A percentile compares a stretch with the other conserved stretches of the same genome.
Conservation (phyloP, 2,329 filamentous ascomycete species). For the Apiospora sp. region DNA sequence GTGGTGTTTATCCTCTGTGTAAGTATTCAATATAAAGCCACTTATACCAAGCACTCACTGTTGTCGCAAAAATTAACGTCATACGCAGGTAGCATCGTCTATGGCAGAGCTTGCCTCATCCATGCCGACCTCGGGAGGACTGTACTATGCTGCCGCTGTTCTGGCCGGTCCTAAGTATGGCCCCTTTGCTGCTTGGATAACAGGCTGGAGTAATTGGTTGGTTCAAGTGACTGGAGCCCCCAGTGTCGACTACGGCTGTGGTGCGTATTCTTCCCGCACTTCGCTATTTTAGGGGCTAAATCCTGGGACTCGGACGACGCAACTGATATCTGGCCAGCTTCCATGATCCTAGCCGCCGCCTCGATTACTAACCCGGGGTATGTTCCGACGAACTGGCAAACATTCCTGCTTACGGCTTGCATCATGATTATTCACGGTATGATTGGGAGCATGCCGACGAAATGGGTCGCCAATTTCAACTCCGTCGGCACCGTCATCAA, state of each 20-base stretch:
- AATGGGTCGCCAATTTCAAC: constrained; percentile 75
- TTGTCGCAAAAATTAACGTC: background rate
- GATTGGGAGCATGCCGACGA: constrained; percentile 75
- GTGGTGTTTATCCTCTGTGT: constrained; percentile 77
- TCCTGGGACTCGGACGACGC: background rate
- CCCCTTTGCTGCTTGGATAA: constrained; percentile 44
- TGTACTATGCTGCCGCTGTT: constrained; percentile 79
- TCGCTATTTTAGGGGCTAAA: background rate
- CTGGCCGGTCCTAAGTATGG: constrained; percentile 58
- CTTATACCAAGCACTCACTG: background rate
- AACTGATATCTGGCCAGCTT: constrained; percentile 43
- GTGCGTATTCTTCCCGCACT: constrained; percentile 33
- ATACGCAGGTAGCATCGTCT: constrained; percentile 58
- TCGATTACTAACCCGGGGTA: constrained; percentile 75
- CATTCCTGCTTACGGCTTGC: constrained; percentile 71
- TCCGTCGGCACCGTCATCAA: constrained; percentile 76
- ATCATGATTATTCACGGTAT: constrained; percentile 73
- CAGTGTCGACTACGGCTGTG: constrained; percentile 43
- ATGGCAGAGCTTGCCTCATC: constrained; percentile 77
- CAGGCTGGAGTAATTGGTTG: constrained; percentile 45
- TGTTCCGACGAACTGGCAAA: constrained; percentile 70
- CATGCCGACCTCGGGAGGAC: constrained; percentile 76
- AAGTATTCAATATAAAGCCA: constrained; percentile 25
- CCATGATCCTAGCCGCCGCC: constrained; percentile 75
- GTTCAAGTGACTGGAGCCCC: constrained; percentile 44